Conservation (phyloP, 768 basidiomycete genomes). For the Leccinum aurantiacum region DNA sequence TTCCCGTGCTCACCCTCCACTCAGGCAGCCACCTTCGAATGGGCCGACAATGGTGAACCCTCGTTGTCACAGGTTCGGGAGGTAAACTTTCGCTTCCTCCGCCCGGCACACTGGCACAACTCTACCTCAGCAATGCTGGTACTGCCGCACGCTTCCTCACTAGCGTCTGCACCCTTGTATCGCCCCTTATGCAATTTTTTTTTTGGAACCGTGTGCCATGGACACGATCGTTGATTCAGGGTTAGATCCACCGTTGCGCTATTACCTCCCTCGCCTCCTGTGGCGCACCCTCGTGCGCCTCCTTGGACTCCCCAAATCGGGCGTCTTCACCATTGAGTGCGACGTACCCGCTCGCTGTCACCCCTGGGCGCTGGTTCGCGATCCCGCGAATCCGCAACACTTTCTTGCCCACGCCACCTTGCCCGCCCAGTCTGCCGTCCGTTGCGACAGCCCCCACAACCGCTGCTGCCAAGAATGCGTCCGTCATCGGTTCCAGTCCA, state of each 20-base stretch:
- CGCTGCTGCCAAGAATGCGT: no score
- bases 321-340: constrained; percentile 90
- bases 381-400: no score
- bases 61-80: constrained; percentile 86
- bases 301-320: constrained; percentile 43
- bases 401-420: constrained; percentile 44
- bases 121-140: constrained; percentile 97
- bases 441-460: no score
- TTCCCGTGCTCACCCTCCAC: not conserved
- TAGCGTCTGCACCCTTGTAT: constrained; percentile 90
- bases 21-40: constrained; percentile 87
- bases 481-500: no score
- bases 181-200: constrained; percentile 25
- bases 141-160: constrained; percentile 98
- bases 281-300: no score
- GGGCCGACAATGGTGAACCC: constrained; percentile 95
- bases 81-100: constrained; percentile 77
- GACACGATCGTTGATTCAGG: no score
- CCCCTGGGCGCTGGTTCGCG: constrained; percentile 57
- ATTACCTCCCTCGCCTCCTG: no score
- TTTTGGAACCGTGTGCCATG: no score
- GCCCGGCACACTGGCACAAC: constrained; percentile 62
- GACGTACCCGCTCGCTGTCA: constrained; percentile 95
- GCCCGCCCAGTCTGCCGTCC: no score
- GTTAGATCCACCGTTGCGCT: no score